Conservation (phyloP, 306 rosid species). For the Carpinus fangiana region DNA sequence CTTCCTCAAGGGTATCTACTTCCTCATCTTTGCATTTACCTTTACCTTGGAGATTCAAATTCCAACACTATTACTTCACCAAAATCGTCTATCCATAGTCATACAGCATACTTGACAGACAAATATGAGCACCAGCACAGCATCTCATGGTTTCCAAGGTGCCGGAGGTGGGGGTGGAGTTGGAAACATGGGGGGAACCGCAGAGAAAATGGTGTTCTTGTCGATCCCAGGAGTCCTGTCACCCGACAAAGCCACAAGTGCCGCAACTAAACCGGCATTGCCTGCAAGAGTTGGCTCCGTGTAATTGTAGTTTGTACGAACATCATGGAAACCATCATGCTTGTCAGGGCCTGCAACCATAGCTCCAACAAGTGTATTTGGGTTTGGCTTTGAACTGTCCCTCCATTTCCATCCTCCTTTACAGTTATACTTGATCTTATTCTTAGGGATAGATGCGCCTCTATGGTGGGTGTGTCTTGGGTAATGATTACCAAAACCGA, state of each 20-base stretch:
- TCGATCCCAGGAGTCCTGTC: conserved; percentile 65
- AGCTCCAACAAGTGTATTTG: conserved; percentile 81
- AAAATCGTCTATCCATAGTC: conserved; percentile 42
- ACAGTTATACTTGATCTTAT: conserved; percentile 81
- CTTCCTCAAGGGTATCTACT: conserved; percentile 31
- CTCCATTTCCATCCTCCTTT: conserved; percentile 99
- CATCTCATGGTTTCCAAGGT: conserved; percentile 86
- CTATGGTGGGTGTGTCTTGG: conserved; percentile 95
- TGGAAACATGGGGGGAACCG: conserved; percentile 98
- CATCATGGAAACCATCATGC: conserved; percentile 88
- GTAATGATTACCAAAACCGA: conserved; percentile 81
- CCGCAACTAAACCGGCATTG: conserved; percentile 91
- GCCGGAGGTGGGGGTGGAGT: conserved; percentile 99
- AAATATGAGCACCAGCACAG: conserved; percentile 5
- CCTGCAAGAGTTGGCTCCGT: conserved; percentile 97
- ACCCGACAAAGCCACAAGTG: conserved; percentile 89
- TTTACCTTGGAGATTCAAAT: conserved; percentile 39
- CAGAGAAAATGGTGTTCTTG: conserved; percentile 88
- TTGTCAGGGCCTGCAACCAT: conserved; percentile 99
- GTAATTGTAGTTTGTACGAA: conserved; percentile 85
- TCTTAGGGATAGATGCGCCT: conserved; percentile 93
- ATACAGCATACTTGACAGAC: conserved; percentile 38
- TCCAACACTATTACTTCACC: conserved; percentile 39
- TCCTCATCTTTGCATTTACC: conserved; percentile 35
- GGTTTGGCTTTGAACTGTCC: conserved; percentile 75